A percentile compares a stretch with the other conserved stretches of the same genome.
These are phyloP conservation scores for carrot (Daucus carota) DNA, from an alignment of 129 eudicot species.

Conservation along the genomic window DH1_v3.0 NC_030386.2:38967501-38968000, in stretches of 20 bases:
- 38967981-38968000: no score
- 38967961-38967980: neutral
- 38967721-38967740: conserved; percentile 34
- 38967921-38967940: neutral
- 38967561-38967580: conserved; percentile 28
- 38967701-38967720: conserved; percentile 73
- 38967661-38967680: conserved; percentile 23
- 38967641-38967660: conserved; percentile 25
- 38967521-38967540: conserved; percentile 54
- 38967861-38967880: neutral
- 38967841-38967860: neutral
- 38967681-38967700: conserved; percentile 44
- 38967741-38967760: neutral
- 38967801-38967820: neutral
- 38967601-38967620: conserved; percentile 2
- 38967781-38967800: neutral
- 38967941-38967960: no score
- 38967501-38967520: conserved; percentile 52
- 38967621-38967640: conserved; percentile 19
- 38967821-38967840: neutral
- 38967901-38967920: neutral
- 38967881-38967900: neutral
- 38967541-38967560: conserved; percentile 49
- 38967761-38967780: neutral
- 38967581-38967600: neutral